Evolutionary conservation across 164 flowering plant species (phyloP), one percentile per base, ranked within the genome.

Genomic region (Chimonanthus salicifolius): DNA sequence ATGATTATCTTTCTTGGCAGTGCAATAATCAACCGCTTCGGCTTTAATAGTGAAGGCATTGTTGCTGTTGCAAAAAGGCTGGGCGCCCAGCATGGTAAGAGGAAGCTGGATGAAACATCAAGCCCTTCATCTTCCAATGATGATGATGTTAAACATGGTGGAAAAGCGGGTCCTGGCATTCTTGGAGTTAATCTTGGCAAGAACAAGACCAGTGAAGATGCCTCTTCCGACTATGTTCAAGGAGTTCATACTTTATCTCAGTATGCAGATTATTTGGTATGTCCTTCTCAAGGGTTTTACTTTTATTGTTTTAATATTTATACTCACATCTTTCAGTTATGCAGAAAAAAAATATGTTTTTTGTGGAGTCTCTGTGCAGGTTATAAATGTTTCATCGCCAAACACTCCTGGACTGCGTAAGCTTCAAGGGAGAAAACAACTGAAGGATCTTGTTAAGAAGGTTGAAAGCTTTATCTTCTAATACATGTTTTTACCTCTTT

Each of bases 131-230:
- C 89, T 48, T 47, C 88, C 7, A 70, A 92, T 3, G 78, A 48
- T 77, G 91, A 88, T 70, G 95, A 89, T 21, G 82, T 74, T 68
- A 82, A 83, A 74, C 93, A 81, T 49, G 98, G 97, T 79, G 99
- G 98, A 63, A 96, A 94, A 87, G 97, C 99, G 69, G 97, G 97
- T 58, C 98, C 97, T 71, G 99, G 99, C 64, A 94, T 96, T 83
- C 92, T 96, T 77, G 99, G 99, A 44, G 97, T 94, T 62, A 94
- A 94, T 80, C 87, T 96, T 78, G 99, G 97, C 73, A 96, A 94
- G 88, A 96, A 96, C 72, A 96, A 92, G 87, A 87, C 90, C 68
- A 94, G 93, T 84, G 98, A 92, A 86, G 99, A 96, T 87, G 98
- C 99, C 76, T 88, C 94, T 47, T 84, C 90, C 63, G 99, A 96